Evolutionary conservation across 2,329 filamentous ascomycete species (phyloP).

Genomic region (Aspergillus ochraceoroseus): DNA sequence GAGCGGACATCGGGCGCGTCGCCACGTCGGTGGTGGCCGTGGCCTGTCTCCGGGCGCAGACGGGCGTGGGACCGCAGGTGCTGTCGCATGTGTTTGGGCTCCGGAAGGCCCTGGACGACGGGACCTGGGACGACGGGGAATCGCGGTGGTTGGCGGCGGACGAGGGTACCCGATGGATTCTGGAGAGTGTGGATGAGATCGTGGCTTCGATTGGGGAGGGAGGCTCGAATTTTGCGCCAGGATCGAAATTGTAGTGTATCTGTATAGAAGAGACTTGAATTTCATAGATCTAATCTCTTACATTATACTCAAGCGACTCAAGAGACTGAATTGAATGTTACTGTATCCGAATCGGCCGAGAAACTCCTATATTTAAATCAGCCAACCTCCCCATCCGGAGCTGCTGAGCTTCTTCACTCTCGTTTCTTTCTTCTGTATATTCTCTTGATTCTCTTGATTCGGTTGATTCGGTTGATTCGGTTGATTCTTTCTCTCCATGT

Average conservation of each 20-base stretch:
- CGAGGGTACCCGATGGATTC: conserved; percentile 60
- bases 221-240: conserved; percentile 56
- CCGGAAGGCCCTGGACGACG: conserved; percentile 69
- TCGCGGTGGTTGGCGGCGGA: conserved; percentile 60
- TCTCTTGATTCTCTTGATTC: too few relatives aligned
- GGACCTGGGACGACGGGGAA: conserved; percentile 50
- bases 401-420: conserved; percentile 3
- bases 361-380: too few relatives aligned
- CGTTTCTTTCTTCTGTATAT: conserved; percentile 7
- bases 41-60: conserved; percentile 70
- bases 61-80: conserved; percentile 77
- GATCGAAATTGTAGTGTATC: conserved; percentile 32
- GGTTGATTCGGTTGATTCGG: background rate
- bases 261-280: too few relatives aligned
- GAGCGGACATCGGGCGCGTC: conserved; percentile 60
- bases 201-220: conserved; percentile 49
- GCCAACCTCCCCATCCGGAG: too few relatives aligned
- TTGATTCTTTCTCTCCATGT: conserved; percentile 11
- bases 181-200: conserved; percentile 58
- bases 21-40: conserved; percentile 70
- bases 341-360: too few relatives aligned
- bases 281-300: too few relatives aligned
- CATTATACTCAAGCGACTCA: too few relatives aligned
- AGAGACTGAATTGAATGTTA: too few relatives aligned
- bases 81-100: conserved; percentile 75